phyloP scores from a whole-genome alignment of 495 filamentous ascomycete species.

The Talaromyces ruber region DNA sequence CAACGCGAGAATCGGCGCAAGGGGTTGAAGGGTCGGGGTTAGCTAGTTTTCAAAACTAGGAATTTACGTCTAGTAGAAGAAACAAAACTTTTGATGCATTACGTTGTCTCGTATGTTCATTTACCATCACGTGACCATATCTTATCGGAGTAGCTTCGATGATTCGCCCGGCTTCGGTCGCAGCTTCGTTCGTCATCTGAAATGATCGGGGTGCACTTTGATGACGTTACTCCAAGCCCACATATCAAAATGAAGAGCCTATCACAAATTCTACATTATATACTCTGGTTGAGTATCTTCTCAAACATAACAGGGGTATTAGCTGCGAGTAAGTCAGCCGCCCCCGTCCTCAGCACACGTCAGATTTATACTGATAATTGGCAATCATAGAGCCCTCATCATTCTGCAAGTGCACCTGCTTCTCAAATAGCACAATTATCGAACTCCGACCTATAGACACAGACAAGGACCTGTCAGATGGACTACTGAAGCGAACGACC shows the following conservation, averaged over 20 bases:
- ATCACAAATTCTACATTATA: not conserved
- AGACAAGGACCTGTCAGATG: constrained; percentile 11
- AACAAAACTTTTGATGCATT: not conserved
- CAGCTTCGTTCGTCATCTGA: not conserved
- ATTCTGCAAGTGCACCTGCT: constrained; percentile 98
- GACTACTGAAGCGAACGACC: constrained; percentile 6
- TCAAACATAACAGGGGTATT: not conserved
- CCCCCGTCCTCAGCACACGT: not conserved
- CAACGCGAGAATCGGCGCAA: constrained; percentile 73
- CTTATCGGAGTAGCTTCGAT: not conserved
- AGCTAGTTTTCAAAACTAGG: not conserved
- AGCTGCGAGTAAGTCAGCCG: constrained; percentile 1
- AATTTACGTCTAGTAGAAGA: not conserved
- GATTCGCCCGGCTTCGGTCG: not conserved
- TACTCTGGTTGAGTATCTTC: not conserved
- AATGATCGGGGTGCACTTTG: not conserved
- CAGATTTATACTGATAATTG: not conserved
- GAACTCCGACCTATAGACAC: constrained; percentile 40
- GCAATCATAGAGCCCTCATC: constrained; percentile 49
- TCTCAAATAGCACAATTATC: constrained; percentile 87
- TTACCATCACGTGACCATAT: not conserved
- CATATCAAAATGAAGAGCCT: not conserved
- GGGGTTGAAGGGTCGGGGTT: constrained; percentile 15
- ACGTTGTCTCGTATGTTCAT: not conserved
- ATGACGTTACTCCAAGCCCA: not conserved